Evolutionary conservation across 1,284 basidiomycete species (phyloP), one percentile per base, ranked within the genome.

Genomic region (Amylostereum areolatum): DNA sequence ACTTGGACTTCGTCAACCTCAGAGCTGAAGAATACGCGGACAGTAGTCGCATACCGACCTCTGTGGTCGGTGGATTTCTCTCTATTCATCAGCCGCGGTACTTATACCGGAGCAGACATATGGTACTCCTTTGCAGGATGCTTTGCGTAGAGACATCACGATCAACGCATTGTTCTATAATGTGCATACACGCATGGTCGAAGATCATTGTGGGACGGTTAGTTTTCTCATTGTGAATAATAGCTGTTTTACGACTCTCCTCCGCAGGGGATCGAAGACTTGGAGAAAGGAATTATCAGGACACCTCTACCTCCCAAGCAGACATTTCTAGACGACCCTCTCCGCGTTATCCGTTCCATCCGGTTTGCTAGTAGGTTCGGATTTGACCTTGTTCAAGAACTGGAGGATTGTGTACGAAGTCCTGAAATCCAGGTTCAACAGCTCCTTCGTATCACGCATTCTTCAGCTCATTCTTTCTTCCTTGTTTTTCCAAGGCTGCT

Each of bases 161-260:
- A 96, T 99, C 66, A 99, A 99, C 62, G 77, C 97, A 0, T 70
- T 99, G 10, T 98, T 99, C 68, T 99, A 95, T 72, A 99, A 99
- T 56, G 81, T 99, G 0, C 94, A 98, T 60, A 85, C 89, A 1
- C 76, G 84, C n/a, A 59, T 72, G 8, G 85, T 99, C 1, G 97
- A 99, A 65, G 97, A 99, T 66, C 80, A 80, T 59, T 97, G 94
- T 1, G 81, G 77, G 54, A 85, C 83, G 74, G 90, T 85, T 61
- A 43, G 57, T 48, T 24, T n/a, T 2, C 25, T 37, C 27, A 11
- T 31, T 25, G 33, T 33, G 49, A 27, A 40, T 27, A 45, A 9
- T 43, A 4, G 8, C 3, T 31, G 18, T 4, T 30, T 33, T 43
- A 35, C 27, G 52, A 28, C 12, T 1, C 24, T 40, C 29, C 45